These are phyloP conservation scores for Thielaviopsis euricoi DNA, from an alignment of 2,329 filamentous ascomycete species.

Conservation along the genomic window DNA sequence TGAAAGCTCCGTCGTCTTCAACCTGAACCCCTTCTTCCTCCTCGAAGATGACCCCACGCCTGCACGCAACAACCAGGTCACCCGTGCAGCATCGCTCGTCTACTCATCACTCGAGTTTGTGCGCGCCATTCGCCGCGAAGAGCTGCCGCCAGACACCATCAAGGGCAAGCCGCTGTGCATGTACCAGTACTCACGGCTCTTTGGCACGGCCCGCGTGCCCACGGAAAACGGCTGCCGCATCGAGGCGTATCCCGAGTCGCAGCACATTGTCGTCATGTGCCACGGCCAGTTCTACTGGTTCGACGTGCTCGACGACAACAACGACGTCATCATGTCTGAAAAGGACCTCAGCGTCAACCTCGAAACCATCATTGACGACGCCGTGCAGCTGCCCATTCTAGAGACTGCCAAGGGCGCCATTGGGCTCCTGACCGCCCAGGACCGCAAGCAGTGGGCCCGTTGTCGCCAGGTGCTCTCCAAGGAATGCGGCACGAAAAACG, in stretches of 20 bases:
- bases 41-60: slow-evolving; percentile 95
- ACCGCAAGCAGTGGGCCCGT: slow-evolving; percentile 89
- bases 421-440: slow-evolving; percentile 89
- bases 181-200: slow-evolving; percentile 94
- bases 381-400: slow-evolving; percentile 73
- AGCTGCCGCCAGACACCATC: slow-evolving; percentile 75
- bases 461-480: slow-evolving; percentile 73
- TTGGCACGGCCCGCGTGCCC: slow-evolving; percentile 85
- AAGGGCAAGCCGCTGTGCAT: slow-evolving; percentile 80
- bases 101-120: slow-evolving; percentile 86
- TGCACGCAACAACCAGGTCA: slow-evolving; percentile 90
- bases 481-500: slow-evolving; percentile 82
- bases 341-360: slow-evolving; percentile 84
- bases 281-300: slow-evolving; percentile 99
- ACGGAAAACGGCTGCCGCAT: slow-evolving; percentile 93
- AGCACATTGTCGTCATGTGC: slow-evolving; percentile 83
- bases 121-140: slow-evolving; percentile 78
- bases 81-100: slow-evolving; percentile 78
- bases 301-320: slow-evolving; percentile 86
- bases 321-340: slow-evolving; percentile 92
- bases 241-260: slow-evolving; percentile 81
- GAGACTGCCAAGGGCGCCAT: slow-evolving; percentile 90
- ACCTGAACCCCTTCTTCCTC: slow-evolving; percentile 94
- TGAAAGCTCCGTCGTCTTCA: slow-evolving; percentile 92
- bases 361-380: slow-evolving; percentile 82